Evolutionary conservation across 768 basidiomycete genomes (phyloP), one percentile per base, ranked within the genome.

Genomic region (Tricholoma saponaceum): DNA sequence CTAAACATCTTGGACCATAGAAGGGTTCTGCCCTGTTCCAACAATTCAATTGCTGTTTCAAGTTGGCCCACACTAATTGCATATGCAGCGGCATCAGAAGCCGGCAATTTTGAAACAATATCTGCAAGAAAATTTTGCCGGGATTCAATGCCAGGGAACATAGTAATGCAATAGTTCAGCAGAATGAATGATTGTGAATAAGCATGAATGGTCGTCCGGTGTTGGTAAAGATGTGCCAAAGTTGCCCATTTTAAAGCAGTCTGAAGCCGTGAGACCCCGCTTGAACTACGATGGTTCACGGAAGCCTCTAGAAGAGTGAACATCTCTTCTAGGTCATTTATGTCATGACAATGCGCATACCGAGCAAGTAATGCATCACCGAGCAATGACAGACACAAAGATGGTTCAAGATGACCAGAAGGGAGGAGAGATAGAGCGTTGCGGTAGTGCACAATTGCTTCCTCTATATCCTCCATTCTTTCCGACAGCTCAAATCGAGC

Each of bases 21-120:
- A 3, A 69, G 52, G 4, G 62, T 44, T 7, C 64, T 58, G 7
- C 68, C 67, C 20, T 62, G 59, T 47, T 70, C 69, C 3, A 70
- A 56, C 52, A 63, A 52, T 50, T 70, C 64, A 4, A 70, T 51
- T n/a, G 67, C 69, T 5, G 51, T 54, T 5, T 66, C 51, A 5
- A 63, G 44, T 6, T 66, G 56, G 13, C 55, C 58, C 1, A 37
- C 18, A 22, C 61, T 60, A 14, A 71, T 65, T 5, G 70, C 69
- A 14, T 58, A 60, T 16, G 69, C 65, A 1, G 67, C 68, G 4
- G 70, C 69, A 51, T 70, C 67, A 13, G 57, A 57, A 39, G 63
- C 67, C 22, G 67, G 37, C 7, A 64, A 57, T 26, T 41, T 39
- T n/a, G 35, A 5, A 6, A 55, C 28, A 28, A 8, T 28, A 18